Conservation (phyloP, 192 early-diverging fungal species). For the Spizellomyces punctatus region DNA sequence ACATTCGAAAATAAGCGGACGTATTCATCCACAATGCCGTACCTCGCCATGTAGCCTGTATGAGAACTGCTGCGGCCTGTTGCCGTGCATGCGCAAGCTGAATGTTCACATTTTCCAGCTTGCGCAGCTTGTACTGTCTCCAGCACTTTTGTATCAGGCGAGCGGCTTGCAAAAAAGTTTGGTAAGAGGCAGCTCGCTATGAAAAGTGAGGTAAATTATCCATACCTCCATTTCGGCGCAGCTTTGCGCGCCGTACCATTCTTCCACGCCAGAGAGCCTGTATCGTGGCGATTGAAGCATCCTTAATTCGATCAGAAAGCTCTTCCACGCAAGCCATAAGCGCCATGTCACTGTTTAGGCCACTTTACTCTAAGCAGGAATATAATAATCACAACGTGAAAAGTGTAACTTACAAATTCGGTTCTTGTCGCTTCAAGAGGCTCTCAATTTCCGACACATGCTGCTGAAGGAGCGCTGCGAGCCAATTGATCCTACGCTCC, state of each 20-base stretch:
- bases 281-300: neutral
- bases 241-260: conserved; percentile 7
- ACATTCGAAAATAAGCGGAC: no score
- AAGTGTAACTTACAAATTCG: conserved; percentile 12
- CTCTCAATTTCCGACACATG: conserved; percentile 1
- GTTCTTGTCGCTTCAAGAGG: neutral
- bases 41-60: neutral
- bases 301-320: conserved; percentile 5
- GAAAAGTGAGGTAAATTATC: neutral
- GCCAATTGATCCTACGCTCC: conserved; percentile 22
- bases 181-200: neutral
- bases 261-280: conserved; percentile 22
- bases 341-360: conserved; percentile 13
- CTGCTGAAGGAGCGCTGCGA: conserved; percentile 20
- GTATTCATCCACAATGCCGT: no score
- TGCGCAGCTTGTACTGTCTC: neutral
- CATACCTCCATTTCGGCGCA: conserved; percentile 9
- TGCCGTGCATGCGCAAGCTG: neutral
- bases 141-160: neutral
- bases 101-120: neutral
- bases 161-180: neutral
- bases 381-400: no score
- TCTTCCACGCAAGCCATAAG: conserved; percentile 1
- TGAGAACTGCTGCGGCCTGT: neutral
- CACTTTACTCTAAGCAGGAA: no score